Evolutionary conservation across 1,139 yeast species (phyloP).

Genomic region (Scheffersomyces illinoinensis): DNA sequence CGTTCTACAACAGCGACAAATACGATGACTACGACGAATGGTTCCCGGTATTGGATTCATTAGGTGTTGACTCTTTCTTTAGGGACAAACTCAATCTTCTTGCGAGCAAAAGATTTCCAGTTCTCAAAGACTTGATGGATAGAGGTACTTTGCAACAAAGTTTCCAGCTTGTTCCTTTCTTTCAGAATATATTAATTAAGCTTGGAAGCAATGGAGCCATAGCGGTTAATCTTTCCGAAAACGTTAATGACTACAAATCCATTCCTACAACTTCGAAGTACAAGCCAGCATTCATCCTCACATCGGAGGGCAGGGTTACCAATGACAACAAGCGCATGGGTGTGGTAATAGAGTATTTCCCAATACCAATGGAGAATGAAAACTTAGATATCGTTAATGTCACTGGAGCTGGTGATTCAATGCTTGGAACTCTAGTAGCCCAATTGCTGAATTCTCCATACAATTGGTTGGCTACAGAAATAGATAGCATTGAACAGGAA

Average conservation of each 20-base stretch:
- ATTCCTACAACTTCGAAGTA: slow-evolving; percentile 38
- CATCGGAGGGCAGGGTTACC: slow-evolving; percentile 13
- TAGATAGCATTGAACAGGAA: slow-evolving; percentile 28
- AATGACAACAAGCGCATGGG: slow-evolving; percentile 37
- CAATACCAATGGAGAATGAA: slow-evolving; percentile 42
- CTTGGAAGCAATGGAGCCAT: slow-evolving; percentile 68
- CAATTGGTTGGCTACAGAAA: slow-evolving; percentile 25
- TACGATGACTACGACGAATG: slow-evolving; percentile 66
- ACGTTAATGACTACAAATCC: slow-evolving; percentile 30
- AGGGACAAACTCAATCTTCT: slow-evolving; percentile 38
- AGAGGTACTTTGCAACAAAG: slow-evolving; percentile 69
- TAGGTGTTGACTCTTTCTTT: slow-evolving; percentile 52
- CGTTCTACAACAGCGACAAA: slow-evolving; percentile 47
- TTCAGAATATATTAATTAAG: slow-evolving; percentile 68
- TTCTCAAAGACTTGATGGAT: slow-evolving; percentile 26
- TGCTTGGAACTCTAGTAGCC: slow-evolving; percentile 52
- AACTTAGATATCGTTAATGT: slow-evolving; percentile 46
- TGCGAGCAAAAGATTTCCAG: slow-evolving; percentile 16
- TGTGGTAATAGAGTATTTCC: slow-evolving; percentile 63
- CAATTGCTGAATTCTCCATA: slow-evolving; percentile 15
- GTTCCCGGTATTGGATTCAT: slow-evolving; percentile 71
- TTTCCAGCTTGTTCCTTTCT: slow-evolving; percentile 67
- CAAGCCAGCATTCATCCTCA: slow-evolving; percentile 22
- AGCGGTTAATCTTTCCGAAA: slow-evolving; percentile 36
- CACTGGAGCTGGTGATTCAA: slow-evolving; percentile 76